Conservation (phyloP, 2,329 filamentous ascomycete species). For the Curvularia spicifera region DNA sequence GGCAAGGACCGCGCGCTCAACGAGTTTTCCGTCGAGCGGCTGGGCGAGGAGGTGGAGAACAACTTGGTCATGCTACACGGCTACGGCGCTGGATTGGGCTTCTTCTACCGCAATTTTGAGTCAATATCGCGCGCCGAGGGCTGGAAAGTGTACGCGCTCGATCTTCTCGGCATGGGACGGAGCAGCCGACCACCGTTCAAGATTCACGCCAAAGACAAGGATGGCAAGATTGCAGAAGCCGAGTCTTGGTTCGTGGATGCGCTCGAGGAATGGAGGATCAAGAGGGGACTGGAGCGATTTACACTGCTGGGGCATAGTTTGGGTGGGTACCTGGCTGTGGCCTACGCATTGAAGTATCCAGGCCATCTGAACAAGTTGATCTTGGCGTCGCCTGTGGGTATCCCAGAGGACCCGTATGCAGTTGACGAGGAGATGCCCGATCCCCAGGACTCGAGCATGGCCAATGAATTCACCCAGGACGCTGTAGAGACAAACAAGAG, state of each 20-base stretch:
- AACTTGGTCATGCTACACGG: constrained; percentile 95
- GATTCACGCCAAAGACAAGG: constrained; percentile 79
- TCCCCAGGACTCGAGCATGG: constrained; percentile 71
- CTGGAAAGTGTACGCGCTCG: constrained; percentile 92
- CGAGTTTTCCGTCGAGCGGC: constrained; percentile 87
- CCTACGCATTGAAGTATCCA: constrained; percentile 95
- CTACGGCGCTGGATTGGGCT: constrained; percentile 93
- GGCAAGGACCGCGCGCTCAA: constrained; percentile 89
- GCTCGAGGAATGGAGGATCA: constrained; percentile 91
- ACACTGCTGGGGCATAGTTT: constrained; percentile 92
- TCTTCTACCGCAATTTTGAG: constrained; percentile 99
- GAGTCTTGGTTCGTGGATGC: constrained; percentile 97
- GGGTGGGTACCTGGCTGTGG: constrained; percentile 92
- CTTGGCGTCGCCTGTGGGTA: constrained; percentile 89
- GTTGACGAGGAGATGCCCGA: constrained; percentile 81
- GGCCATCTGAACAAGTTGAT: constrained; percentile 95
- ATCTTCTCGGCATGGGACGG: constrained; percentile 93
- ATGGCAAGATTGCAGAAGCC: constrained; percentile 83
- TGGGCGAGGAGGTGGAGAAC: constrained; percentile 79
- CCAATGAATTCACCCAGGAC: constrained; percentile 80
- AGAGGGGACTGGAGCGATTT: constrained; percentile 88
- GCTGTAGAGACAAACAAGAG: constrained; percentile 67
- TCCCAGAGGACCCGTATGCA: constrained; percentile 93
- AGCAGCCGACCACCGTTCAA: constrained; percentile 83
- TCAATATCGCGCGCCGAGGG: constrained; percentile 76